These are phyloP conservation scores for Ogataea pini DNA, from an alignment of 805 yeast genomes.

Conservation along the genomic window DNA sequence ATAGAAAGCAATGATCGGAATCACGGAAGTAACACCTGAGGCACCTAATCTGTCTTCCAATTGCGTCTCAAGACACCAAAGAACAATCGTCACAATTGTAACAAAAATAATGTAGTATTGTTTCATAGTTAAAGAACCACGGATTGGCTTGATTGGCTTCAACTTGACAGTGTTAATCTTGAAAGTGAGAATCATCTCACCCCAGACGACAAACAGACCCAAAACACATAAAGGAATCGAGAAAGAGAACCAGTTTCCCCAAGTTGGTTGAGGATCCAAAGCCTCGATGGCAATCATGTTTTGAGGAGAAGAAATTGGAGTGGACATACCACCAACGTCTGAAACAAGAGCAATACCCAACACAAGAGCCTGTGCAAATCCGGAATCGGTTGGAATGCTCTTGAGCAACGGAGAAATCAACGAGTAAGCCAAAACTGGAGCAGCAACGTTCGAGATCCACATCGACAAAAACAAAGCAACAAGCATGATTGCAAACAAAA, in stretches of 20 bases:
- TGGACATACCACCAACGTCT: conserved; percentile 56
- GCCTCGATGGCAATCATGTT: conserved; percentile 56
- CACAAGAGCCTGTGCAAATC: conserved; percentile 32
- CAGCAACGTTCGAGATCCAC: conserved; percentile 62
- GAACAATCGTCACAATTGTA: conserved; percentile 44
- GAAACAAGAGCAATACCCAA: conserved; percentile 51
- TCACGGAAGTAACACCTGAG: conserved; percentile 48
- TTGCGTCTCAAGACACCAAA: conserved; percentile 50
- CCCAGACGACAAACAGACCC: conserved; percentile 43
- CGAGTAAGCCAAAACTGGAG: conserved; percentile 55
- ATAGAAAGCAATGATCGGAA: conserved; percentile 50
- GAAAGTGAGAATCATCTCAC: conserved; percentile 56
- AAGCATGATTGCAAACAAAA: conserved; percentile 49
- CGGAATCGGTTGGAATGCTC: conserved; percentile 38
- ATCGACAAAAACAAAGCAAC: conserved; percentile 53
- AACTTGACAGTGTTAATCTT: conserved; percentile 49
- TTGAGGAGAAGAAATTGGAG: conserved; percentile 57
- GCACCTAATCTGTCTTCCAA: conserved; percentile 47
- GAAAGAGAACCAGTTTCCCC: conserved; percentile 60
- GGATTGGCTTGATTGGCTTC: conserved; percentile 47
- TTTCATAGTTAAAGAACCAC: conserved; percentile 44
- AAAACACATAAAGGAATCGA: conserved; percentile 48
- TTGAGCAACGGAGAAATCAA: conserved; percentile 50
- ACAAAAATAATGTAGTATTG: conserved; percentile 46
- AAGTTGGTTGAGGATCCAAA: conserved; percentile 51